These are phyloP conservation scores for Ramaria sp. DNA, from an alignment of 768 basidiomycete genomes.

Conservation along the genomic window DNA sequence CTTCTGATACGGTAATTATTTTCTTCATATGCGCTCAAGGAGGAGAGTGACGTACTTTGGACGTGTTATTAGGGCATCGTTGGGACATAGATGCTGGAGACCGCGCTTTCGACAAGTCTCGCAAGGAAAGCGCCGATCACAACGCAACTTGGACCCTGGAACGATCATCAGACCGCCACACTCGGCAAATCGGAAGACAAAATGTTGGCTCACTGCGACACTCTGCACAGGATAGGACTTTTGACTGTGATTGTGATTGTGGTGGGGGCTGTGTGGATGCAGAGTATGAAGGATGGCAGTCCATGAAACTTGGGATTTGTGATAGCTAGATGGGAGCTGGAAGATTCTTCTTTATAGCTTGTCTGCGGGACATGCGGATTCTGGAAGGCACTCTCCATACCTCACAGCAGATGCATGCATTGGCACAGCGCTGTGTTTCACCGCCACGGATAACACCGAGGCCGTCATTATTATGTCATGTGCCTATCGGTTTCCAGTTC, in stretches of 20 bases:
- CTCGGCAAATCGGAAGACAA: too few species aligned
- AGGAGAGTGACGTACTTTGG: neutral
- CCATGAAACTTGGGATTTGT: neutral
- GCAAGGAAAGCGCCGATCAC: slow-evolving; percentile 5
- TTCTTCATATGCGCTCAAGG: too few species aligned
- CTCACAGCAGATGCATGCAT: too few species aligned
- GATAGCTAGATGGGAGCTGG: too few species aligned
- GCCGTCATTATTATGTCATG: too few species aligned
- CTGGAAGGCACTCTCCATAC: too few species aligned
- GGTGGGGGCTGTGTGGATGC: neutral
- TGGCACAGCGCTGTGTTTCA: neutral
- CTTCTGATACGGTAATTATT: slow-evolving; percentile 2
- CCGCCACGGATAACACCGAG: neutral
- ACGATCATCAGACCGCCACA: neutral
- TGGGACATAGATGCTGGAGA: slow-evolving; percentile 6
- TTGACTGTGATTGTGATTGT: neutral
- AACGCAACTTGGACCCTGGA: slow-evolving; percentile 4
- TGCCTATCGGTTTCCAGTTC: too few species aligned
- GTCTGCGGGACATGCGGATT: too few species aligned
- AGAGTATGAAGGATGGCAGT: neutral
- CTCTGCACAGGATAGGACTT: slow-evolving; percentile 5
- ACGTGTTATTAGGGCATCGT: slow-evolving; percentile 1
- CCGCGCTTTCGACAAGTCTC: slow-evolving; percentile 9
- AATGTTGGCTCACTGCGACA: slow-evolving; percentile 1
- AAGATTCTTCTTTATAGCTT: too few species aligned